Evolutionary conservation across 345 rosid species (phyloP).

Genomic region (Luvunga scandens): DNA sequence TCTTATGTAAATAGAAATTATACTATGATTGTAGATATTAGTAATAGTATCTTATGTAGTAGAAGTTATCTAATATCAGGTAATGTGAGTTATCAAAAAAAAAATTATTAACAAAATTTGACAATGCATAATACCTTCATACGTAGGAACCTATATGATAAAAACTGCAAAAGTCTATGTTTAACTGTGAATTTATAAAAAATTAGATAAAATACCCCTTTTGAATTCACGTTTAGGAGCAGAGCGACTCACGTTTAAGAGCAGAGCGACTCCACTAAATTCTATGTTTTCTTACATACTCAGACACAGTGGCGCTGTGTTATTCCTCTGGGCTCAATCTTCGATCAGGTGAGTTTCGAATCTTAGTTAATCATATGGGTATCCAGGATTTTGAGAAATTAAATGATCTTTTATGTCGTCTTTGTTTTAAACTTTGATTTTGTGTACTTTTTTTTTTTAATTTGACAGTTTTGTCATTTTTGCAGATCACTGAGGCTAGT

Average conservation of each 20-base stretch:
- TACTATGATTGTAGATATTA: too few relatives aligned
- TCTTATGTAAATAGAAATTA: too few relatives aligned
- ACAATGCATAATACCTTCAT: too few relatives aligned
- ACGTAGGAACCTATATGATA: background rate
- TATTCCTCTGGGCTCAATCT: background rate
- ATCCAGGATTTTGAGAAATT: background rate
- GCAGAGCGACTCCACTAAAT: background rate
- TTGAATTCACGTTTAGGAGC: background rate
- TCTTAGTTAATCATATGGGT: constrained; percentile 1
- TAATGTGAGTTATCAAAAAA: too few relatives aligned
- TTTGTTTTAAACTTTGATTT: background rate
- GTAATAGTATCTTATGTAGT: too few relatives aligned
- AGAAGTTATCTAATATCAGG: too few relatives aligned
- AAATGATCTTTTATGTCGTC: background rate
- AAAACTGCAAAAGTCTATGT: too few relatives aligned
- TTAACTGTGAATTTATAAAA: background rate
- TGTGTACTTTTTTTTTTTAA: background rate
- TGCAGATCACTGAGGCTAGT: background rate
- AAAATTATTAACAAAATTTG: too few relatives aligned
- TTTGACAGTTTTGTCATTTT: background rate
- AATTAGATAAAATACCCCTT: background rate
- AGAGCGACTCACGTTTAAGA: background rate
- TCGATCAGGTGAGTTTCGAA: constrained; percentile 5
- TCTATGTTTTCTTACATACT: background rate
- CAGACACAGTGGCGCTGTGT: background rate